Evolutionary conservation across 2,329 filamentous ascomycete genomes (phyloP), one percentile per base, ranked within the genome.

Genomic region (Neofusicoccum umdonicola): DNA sequence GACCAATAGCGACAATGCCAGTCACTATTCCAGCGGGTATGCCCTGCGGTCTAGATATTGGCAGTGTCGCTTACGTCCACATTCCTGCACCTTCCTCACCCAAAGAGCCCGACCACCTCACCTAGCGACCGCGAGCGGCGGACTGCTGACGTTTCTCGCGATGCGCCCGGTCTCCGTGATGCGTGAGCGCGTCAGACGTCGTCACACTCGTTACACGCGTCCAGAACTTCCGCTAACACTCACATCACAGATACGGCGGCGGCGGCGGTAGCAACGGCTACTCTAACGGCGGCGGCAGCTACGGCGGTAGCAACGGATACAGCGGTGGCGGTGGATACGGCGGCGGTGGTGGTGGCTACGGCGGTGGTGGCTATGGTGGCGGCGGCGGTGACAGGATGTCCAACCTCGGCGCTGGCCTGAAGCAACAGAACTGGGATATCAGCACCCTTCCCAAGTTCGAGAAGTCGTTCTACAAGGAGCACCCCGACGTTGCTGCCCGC

Each of bases 391-490:
- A 99, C 81, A 89, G 91, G 73, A 99, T 99, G 95, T 90, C 88
- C 71, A 89, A 90, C 78, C 91, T 99, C 68, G 95, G 95, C 72
- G 85, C 92, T 68, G 88, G 90, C 72, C 84, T 99, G 70, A 94
- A 96, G 83, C 88, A 90, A 74, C 95, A 97, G 76, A 84, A 88
- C 68, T 99, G 91, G 91, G 95, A 99, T 77, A 73, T 95, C 62
- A 83, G 78, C 74, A 78, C 88, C 6, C 76, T 99, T 51, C 94
- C 95, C 72, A 98, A 98, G 81, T 99, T 99, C 82, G 95, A 99
- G 78, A 99, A 99, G 82, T 93, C 91, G 8, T 99, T 99, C 83
- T 99, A 99, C 87, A 97, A 98, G 84, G 95, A 98, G 81, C 89
- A 95, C 76, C 85, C 89, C 37, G 87, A 87, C 66, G 94, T 99